phyloP scores from a whole-genome alignment of 2,329 filamentous ascomycete species.

The Hawksworthiomyces lignivorus region DNA sequence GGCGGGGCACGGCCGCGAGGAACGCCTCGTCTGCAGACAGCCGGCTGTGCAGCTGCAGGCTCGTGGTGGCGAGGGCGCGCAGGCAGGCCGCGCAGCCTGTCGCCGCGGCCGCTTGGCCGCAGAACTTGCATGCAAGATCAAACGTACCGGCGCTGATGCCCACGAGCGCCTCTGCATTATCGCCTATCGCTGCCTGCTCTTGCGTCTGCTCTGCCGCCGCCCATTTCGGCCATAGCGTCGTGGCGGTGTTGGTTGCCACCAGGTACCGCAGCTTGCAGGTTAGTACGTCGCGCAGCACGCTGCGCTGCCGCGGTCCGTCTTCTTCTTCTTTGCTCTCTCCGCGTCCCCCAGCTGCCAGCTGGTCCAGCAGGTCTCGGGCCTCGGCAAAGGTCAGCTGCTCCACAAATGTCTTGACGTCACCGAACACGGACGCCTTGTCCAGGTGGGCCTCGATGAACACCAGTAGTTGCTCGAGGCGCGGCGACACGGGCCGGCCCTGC shows the following conservation, averaged over 20 bases:
- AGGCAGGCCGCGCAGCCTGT: slow-evolving; percentile 13
- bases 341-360: not conserved
- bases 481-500: slow-evolving; percentile 12
- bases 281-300: slow-evolving; percentile 19
- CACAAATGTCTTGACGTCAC: slow-evolving; percentile 38
- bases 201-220: no score
- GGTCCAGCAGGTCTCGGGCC: slow-evolving; percentile 30
- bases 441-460: slow-evolving; percentile 26
- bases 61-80: slow-evolving; percentile 15
- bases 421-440: slow-evolving; percentile 29
- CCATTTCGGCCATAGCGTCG: no score
- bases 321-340: not conserved
- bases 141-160: not conserved
- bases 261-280: slow-evolving; percentile 38
- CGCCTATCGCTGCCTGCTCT: no score
- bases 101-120: not conserved
- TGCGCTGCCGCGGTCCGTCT: no score
- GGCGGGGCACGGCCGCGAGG: slow-evolving; percentile 15
- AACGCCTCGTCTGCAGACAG: slow-evolving; percentile 17
- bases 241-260: no score
- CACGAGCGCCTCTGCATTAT: not conserved
- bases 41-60: slow-evolving; percentile 15
- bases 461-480: slow-evolving; percentile 25
- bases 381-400: slow-evolving; percentile 34
- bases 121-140: slow-evolving; percentile 16